Evolutionary conservation across 495 filamentous ascomycete species (phyloP), one percentile per base, ranked within the genome.

Genomic region (Aspergillus nanangensis): DNA sequence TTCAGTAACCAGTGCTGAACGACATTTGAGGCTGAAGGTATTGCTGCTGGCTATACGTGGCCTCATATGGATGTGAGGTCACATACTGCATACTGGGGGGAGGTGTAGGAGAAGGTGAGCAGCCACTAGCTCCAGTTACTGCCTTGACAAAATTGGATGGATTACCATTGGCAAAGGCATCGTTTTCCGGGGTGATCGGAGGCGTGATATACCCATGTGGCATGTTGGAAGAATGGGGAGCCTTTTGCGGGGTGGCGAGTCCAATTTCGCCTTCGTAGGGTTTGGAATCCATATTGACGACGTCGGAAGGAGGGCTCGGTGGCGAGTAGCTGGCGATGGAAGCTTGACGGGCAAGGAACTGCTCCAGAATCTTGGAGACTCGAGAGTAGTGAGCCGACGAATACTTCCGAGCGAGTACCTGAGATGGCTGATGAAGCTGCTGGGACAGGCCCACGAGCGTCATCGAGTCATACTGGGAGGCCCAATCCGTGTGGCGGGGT

Each of bases 121-220:
- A 74, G 29, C 52, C 52, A 40, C 42, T 61, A 19, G 47, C 44
- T 34, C 54, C 45, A 11, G 60, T 36, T 5, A 60, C 58, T 23
- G 45, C 51, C 32, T 63, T 65, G 39, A 43, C 50, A 27, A 60
- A 45, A 35, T 56, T 56, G 24, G 62, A 48, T 37, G 62, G 63
- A 19, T 41, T 55, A 47, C 60, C 56, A 50, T 59, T 62, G 32
- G 55, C 58, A 47, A 82, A 87, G 41, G 72, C 77, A 43, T 81
- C 78, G 17, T 83, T 83, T 53, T 94, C 90, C n/a, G 93, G 93
- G 0, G 94, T 97, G 59, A 97, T 95, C 3, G 93, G 93, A 15
- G 93, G 93, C 18, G 93, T 97, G 46, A 93, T 80, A 61, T 91
- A 92, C 18, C 92, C 94, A 57, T 90, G 80, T 11, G 82, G 80